phyloP scores from a whole-genome alignment of 352 stramenopile species.

The Phytopythium montanum region DNA sequence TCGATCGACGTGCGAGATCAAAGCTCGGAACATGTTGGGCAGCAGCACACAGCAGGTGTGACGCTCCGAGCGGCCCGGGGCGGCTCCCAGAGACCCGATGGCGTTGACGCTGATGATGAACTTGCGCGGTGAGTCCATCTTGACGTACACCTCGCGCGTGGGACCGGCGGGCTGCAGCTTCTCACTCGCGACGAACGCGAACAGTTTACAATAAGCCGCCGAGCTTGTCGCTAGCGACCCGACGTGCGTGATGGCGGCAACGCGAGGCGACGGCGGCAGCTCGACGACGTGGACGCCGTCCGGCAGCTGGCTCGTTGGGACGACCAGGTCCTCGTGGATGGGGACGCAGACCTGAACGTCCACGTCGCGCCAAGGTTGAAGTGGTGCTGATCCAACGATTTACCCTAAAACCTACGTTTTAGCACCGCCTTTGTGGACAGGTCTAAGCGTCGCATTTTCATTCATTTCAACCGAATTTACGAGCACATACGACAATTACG shows the following conservation, averaged over 20 bases:
- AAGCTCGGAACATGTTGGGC: too few species aligned
- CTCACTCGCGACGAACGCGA: constrained; percentile 30
- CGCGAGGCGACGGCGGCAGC: constrained; percentile 17
- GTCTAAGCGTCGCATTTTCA: neutral
- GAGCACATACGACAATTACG: neutral
- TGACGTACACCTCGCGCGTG: constrained; percentile 42
- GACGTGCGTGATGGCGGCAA: constrained; percentile 28
- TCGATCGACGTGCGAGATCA: too few species aligned
- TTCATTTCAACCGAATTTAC: neutral
- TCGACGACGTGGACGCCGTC: too few species aligned
- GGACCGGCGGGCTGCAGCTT: constrained; percentile 20
- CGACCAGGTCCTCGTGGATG: constrained; percentile 16
- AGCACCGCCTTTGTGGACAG: neutral
- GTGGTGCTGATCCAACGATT: neutral
- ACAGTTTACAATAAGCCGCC: constrained; percentile 29
- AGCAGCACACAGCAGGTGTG: too few species aligned
- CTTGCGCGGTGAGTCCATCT: constrained; percentile 27
- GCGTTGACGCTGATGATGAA: too few species aligned
- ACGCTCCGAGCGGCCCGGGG: too few species aligned
- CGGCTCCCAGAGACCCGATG: too few species aligned
- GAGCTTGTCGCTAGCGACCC: constrained; percentile 26
- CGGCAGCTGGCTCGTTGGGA: constrained; percentile 1
- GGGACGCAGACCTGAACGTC: constrained; percentile 50
- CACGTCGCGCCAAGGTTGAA: constrained; percentile 25
- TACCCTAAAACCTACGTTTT: neutral